Base-by-base conservation (phyloP, 2,329 filamentous ascomycete genomes). In the Eurotiales sp. region DNA sequence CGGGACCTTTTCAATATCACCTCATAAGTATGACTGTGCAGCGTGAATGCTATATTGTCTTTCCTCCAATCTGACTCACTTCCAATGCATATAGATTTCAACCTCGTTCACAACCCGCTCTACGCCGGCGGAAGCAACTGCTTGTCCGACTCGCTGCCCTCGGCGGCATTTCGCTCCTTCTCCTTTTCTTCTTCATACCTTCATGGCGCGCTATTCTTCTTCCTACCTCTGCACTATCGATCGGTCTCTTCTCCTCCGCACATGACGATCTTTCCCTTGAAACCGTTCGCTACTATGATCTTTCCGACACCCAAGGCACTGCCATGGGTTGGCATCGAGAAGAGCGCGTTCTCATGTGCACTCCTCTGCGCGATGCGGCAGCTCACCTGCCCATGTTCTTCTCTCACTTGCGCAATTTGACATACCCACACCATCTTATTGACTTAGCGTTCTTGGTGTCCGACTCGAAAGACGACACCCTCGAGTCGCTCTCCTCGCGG, bases 351-450 rank as follows among this genome's bases (percentile, higher is more conserved):
- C 78, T 99, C 27, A 81, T 99, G 52, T 97, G 93, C 70, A 93
- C 95, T 14, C 93, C 93, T 40, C 81, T 99, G 50, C 84, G 93
- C 70, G 95, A 99, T 70, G 93, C 93, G 41, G 85, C 95, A 64
- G 80, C 88, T 22, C 93, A 99, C 77, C 74, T 99, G 44, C 83
- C 86, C 55, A 97, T 99, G 92, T 97, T 99, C 80, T 99, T 99
- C 74, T 87, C 87, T n/a, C 95, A 99, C 67, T 79, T 99, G 53
- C 85, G 85, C 60, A 99, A 99, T 72, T 86, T 99, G 59, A 99
- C 93, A 15, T 99, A 99, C 65, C 93, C 93, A 0, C 93, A 99
- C 69, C 87, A 95, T 66, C 80, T 99, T 46, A 95, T 99, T 65
- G 93, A 99, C 68, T 80, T 99, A 42, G 93, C 93, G 5, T 99